Conservation (phyloP, 352 stramenopile species). For the Blastocystis sp. region DNA sequence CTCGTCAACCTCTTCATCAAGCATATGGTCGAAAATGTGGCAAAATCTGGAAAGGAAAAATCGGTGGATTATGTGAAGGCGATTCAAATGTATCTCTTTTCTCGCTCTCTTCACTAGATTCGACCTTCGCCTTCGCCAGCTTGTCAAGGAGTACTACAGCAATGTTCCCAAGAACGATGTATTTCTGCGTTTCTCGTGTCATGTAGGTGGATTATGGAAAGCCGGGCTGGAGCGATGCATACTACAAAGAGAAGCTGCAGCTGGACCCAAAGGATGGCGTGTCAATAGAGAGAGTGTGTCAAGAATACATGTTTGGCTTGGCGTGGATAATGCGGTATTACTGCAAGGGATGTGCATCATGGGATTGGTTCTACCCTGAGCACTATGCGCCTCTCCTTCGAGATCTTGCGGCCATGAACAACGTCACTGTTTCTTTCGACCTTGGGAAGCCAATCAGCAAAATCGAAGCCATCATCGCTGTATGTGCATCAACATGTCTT, state of each 20-base stretch:
- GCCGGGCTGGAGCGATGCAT: neutral
- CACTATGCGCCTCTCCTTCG: constrained; percentile 93
- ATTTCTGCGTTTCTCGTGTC: neutral
- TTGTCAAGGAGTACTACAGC: constrained; percentile 31
- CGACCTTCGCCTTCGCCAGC: constrained; percentile 38
- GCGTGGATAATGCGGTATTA: constrained; percentile 99
- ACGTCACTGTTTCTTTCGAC: constrained; percentile 28
- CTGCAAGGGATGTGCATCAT: constrained; percentile 88
- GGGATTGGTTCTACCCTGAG: constrained; percentile 98
- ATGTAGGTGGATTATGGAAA: constrained; percentile 12
- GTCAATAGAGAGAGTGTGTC: constrained; percentile 33
- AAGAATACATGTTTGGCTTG: constrained; percentile 87
- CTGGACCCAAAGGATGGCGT: neutral
- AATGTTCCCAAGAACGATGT: constrained; percentile 53
- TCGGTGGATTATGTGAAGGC: constrained; percentile 10
- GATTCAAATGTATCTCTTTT: neutral
- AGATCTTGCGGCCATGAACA: constrained; percentile 69
- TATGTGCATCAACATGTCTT: neutral
- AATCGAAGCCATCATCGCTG: constrained; percentile 4
- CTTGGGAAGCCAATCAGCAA: constrained; percentile 5
- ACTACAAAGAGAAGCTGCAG: constrained; percentile 28
- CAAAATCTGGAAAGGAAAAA: neutral
- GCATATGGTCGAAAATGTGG: constrained; percentile 27
- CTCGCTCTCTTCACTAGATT: neutral
- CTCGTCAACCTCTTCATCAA: constrained; percentile 49